Conservation (phyloP, 2,329 filamentous ascomycete genomes). For the Aureobasidium sp. region DNA sequence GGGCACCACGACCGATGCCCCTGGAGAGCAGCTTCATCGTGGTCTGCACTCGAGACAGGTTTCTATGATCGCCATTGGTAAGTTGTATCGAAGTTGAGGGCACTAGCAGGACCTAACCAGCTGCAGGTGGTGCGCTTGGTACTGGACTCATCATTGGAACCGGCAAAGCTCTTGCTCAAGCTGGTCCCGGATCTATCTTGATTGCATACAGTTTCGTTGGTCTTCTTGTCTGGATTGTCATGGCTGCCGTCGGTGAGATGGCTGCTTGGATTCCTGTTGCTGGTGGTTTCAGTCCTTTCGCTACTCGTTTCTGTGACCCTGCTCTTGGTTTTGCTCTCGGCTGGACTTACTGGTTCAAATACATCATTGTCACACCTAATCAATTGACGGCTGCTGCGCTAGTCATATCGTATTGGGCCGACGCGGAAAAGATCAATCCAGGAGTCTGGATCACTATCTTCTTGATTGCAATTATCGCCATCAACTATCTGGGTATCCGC, state of each 20-base stretch:
- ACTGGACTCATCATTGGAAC: conserved; percentile 68
- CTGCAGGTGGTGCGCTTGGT: conserved; percentile 61
- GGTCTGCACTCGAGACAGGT: conserved; percentile 50
- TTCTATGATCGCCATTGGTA: conserved; percentile 48
- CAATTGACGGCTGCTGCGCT: conserved; percentile 74
- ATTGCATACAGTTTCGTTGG: conserved; percentile 66
- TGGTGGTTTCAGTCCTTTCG: conserved; percentile 76
- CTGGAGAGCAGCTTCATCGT: conserved; percentile 39
- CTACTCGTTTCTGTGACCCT: conserved; percentile 70
- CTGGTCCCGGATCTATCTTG: conserved; percentile 58
- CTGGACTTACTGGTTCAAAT: conserved; percentile 61
- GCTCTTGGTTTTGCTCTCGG: conserved; percentile 74
- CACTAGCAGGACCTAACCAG: background rate
- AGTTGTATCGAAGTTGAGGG: background rate
- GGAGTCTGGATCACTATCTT: conserved; percentile 69
- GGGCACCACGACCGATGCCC: conserved; percentile 1
- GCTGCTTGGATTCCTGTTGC: conserved; percentile 72
- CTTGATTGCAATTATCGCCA: conserved; percentile 36
- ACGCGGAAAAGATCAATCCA: conserved; percentile 59
- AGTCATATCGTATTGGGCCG: conserved; percentile 72
- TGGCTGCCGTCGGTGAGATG: conserved; percentile 79
- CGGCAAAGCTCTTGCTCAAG: conserved; percentile 44
- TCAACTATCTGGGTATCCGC: conserved; percentile 57
- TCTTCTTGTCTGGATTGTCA: conserved; percentile 69
- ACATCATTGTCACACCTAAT: conserved; percentile 80